Evolutionary conservation across 208 protist species (phyloP), one percentile per base, ranked within the genome.

Genomic region (Leishmania arabica): DNA sequence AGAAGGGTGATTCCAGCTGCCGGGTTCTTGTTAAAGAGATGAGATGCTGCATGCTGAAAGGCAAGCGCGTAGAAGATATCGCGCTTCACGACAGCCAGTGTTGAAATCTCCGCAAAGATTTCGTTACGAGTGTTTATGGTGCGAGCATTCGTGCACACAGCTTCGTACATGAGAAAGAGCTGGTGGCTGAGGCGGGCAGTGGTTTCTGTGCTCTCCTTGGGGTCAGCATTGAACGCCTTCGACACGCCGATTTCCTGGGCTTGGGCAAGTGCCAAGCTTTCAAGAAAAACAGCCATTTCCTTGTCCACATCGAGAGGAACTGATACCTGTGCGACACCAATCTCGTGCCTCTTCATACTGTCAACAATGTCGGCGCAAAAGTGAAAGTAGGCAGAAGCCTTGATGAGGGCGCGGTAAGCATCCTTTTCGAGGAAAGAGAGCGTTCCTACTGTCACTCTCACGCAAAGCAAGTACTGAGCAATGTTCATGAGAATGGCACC

Each of bases 241-340:
- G 71, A 77, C 7, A 86, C 74, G 21, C 85, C 91, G 58, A 95
- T 92, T 81, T 96, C 87, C 75, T 96, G 93, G 17, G 90, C 93
- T 64, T 94, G 86, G 1, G 85, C 87, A 37, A 94, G 77, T n/a
- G 84, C 85, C 31, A 93, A 27, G 54, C 79, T 82, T 37, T 86
- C 86, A 42, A 89, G 84, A 75, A 92, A 88, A 4, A 58, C 45
- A 37, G 88, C 42, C 54, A 90, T 80, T 9, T n/a, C 62, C 34
- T 56, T 78, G n/a, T 81, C 74, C 4, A 83, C 74, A 69, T 91
- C 90, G 19, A 90, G 76, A 1, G 89, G 84, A 53, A 87, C 64
- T 6, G 84, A 77, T 47, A 89, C 82, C 71, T 85, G 54, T 1
- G 82, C 85, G n/a, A 82, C 75, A 69, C 84, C 86, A 73, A 94